phyloP scores from a whole-genome alignment of 306 rosid species.

The Gastrolobium bilobum region DNA sequence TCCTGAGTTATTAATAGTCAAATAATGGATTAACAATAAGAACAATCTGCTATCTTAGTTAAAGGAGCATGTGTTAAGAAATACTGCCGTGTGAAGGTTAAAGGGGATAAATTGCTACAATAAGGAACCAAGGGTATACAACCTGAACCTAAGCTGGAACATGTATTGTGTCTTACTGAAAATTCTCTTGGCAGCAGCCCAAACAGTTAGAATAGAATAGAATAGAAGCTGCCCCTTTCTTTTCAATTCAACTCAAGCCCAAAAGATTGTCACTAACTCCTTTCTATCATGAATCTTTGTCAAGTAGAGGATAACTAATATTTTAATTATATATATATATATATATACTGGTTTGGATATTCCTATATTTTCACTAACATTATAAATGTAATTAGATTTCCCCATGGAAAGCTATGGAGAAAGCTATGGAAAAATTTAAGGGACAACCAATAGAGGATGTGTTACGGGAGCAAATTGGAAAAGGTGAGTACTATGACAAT shows the following conservation, averaged over 20 bases:
- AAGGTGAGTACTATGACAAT: slow-evolving; percentile 61
- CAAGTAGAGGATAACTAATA: neutral
- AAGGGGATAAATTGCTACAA: slow-evolving; percentile 4
- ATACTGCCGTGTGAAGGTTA: neutral
- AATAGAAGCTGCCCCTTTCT: neutral
- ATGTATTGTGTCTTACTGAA: neutral
- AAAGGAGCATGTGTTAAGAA: slow-evolving; percentile 11
- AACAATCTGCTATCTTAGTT: slow-evolving; percentile 8
- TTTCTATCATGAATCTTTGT: slow-evolving; percentile 30
- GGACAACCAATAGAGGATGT: slow-evolving; percentile 74
- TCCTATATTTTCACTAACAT: slow-evolving; percentile 37
- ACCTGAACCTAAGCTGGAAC: slow-evolving; percentile 16
- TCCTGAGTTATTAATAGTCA: neutral
- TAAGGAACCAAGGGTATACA: neutral
- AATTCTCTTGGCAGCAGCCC: neutral
- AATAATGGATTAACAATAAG: slow-evolving; percentile 11
- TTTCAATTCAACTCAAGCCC: neutral
- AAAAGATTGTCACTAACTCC: slow-evolving; percentile 6
- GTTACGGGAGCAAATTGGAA: slow-evolving; percentile 71
- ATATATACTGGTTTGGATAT: neutral
- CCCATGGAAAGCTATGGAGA: slow-evolving; percentile 62
- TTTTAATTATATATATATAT: neutral
- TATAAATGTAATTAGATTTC: slow-evolving; percentile 56
- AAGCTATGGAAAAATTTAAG: slow-evolving; percentile 63
- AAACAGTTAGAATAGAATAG: slow-evolving; percentile 14